phyloP scores from a whole-genome alignment of 768 basidiomycete species.

The Leccinum longicurvipes region DNA sequence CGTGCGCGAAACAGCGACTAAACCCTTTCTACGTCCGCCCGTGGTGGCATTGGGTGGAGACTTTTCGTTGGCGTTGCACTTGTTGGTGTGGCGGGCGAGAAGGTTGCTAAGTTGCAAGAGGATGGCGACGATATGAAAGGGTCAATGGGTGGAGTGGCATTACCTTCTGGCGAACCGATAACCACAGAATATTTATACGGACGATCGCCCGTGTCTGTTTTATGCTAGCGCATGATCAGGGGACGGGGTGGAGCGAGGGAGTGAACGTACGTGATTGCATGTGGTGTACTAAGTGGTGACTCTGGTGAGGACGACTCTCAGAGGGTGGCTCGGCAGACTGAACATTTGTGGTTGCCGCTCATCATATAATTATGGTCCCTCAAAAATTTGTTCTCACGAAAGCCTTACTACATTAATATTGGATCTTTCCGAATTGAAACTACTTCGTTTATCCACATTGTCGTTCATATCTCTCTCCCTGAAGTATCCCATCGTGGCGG shows the following conservation, averaged over 20 bases:
- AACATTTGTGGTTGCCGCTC: too few relatives aligned
- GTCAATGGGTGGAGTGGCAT: conserved; percentile 11
- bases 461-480: too few relatives aligned
- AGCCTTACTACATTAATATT: too few relatives aligned
- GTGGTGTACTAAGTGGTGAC: conserved; percentile 82
- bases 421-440: too few relatives aligned
- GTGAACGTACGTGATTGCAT: conserved; percentile 80
- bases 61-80: conserved; percentile 81
- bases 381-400: too few relatives aligned
- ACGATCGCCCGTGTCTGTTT: conserved; percentile 79
- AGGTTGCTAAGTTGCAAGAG: conserved; percentile 56
- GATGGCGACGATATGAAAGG: conserved; percentile 9
- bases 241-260: conserved; percentile 19
- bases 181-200: conserved; percentile 86
- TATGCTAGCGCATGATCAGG: background rate
- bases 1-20: conserved; percentile 63
- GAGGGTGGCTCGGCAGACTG: too few relatives aligned
- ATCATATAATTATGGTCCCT: too few relatives aligned
- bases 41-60: conserved; percentile 33
- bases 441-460: too few relatives aligned
- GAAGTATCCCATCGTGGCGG: too few relatives aligned
- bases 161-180: conserved; percentile 91
- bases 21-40: conserved; percentile 56
- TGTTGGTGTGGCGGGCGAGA: conserved; percentile 82
- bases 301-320: too few relatives aligned